These are phyloP conservation scores for Starmerella apis DNA, from an alignment of 805 yeast species.

Conservation along the genomic window DNA sequence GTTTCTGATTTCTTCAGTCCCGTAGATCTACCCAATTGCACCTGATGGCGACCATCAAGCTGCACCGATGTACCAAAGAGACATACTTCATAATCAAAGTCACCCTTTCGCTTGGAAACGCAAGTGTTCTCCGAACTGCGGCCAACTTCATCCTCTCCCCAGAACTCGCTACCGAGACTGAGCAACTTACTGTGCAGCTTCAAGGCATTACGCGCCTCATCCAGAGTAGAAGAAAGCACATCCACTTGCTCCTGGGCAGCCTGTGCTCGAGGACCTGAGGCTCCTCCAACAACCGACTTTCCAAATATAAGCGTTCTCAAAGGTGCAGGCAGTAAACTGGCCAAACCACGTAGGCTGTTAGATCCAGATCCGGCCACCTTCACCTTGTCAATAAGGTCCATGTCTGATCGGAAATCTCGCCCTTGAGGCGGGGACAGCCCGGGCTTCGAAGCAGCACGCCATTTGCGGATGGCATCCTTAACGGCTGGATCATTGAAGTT, in stretches of 20 bases:
- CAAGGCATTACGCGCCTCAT: constrained; percentile 22
- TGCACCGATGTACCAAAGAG: constrained; percentile 50
- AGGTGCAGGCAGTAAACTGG: constrained; percentile 5
- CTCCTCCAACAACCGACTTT: neutral
- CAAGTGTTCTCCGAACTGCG: constrained; percentile 46
- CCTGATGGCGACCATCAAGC: constrained; percentile 34
- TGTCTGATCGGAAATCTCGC: neutral
- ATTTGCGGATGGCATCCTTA: constrained; percentile 50
- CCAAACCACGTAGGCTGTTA: neutral
- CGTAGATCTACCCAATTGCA: constrained; percentile 42
- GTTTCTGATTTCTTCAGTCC: constrained; percentile 27
- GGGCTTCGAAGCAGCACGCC: constrained; percentile 25
- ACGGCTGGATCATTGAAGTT: constrained; percentile 83
- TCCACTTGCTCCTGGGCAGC: constrained; percentile 3
- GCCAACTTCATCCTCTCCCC: constrained; percentile 57
- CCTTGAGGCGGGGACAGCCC: neutral
- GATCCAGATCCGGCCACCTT: constrained; percentile 11
- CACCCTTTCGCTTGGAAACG: constrained; percentile 47
- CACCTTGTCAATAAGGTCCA: constrained; percentile 10
- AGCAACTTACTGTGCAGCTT: constrained; percentile 15
- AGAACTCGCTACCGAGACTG: constrained; percentile 13
- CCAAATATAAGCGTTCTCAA: neutral
- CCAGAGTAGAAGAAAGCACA: neutral
- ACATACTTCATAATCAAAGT: constrained; percentile 54
- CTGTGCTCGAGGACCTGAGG: constrained; percentile 6